These are phyloP conservation scores for Cymbopogon citratus DNA, from an alignment of 176 grass and related monocot genomes.

Conservation along the genomic window DNA sequence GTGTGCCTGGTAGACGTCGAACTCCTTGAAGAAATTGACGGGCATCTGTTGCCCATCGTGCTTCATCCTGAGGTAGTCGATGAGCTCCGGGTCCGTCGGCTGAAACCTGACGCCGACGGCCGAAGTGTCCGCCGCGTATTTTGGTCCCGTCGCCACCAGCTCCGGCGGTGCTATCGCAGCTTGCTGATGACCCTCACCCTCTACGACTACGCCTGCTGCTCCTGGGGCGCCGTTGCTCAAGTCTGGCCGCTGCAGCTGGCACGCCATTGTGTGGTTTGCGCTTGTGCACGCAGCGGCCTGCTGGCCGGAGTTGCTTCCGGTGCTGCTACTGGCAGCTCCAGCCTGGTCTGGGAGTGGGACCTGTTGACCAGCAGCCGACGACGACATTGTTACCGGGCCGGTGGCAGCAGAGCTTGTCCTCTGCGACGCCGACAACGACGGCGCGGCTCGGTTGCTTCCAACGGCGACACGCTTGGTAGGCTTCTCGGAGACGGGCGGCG, in stretches of 20 bases:
- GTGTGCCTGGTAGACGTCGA: conserved; percentile 1
- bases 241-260: no score
- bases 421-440: background rate
- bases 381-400: background rate
- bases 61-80: conserved; percentile 14
- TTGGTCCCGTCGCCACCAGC: background rate
- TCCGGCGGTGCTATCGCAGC: background rate
- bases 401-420: background rate
- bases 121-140: background rate
- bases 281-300: background rate
- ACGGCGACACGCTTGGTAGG: background rate
- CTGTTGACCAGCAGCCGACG: background rate
- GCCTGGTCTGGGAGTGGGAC: background rate
- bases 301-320: background rate
- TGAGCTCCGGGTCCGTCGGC: background rate
- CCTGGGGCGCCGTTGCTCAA: no score
- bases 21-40: conserved; percentile 11
- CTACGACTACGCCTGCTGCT: no score
- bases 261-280: no score
- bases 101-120: conserved; percentile 6
- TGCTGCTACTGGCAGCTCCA: background rate
- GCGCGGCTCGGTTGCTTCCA: background rate
- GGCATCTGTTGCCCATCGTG: background rate
- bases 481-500: background rate
- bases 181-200: no score